These are phyloP conservation scores for Dimargaris verticillata DNA, from an alignment of 192 early-diverging fungal species.

Conservation along the genomic window DNA sequence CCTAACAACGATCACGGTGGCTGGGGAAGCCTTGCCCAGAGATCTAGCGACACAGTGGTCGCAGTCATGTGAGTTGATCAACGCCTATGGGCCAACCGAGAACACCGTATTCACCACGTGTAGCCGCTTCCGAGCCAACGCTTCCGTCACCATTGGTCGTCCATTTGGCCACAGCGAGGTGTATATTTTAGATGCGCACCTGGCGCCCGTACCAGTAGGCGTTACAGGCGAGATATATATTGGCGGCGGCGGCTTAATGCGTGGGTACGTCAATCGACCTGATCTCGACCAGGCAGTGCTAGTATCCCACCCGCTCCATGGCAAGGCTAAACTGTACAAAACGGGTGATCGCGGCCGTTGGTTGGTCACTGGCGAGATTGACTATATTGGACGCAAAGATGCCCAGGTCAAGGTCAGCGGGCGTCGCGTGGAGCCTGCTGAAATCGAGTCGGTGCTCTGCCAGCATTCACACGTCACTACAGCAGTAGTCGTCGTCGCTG, in stretches of 20 bases:
- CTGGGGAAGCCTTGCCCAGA: constrained; percentile 1
- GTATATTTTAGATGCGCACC: constrained; percentile 11
- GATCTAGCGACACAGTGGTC: neutral
- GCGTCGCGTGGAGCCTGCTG: neutral
- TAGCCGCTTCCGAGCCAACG: neutral
- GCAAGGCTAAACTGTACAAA: neutral
- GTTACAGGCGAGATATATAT: constrained; percentile 21
- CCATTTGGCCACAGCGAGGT: neutral
- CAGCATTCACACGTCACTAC: constrained; percentile 12
- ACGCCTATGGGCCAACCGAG: constrained; percentile 7
- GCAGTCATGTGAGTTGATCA: neutral
- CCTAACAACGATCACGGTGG: neutral
- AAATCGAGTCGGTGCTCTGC: constrained; percentile 8
- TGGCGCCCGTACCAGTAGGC: constrained; percentile 16
- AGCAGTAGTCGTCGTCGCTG: constrained; percentile 15
- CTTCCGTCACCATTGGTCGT: neutral
- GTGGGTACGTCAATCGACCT: constrained; percentile 1
- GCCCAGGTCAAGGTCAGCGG: constrained; percentile 8
- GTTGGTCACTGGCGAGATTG: neutral
- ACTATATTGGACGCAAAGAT: neutral
- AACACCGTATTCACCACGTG: neutral
- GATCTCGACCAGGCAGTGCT: neutral
- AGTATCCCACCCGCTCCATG: neutral
- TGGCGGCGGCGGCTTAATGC: constrained; percentile 5
- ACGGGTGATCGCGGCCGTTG: constrained; percentile 6